A percentile compares a stretch with the other conserved stretches of the same genome.
Evolutionary conservation across 257 asterid genomes (phyloP).

Genomic region (Primulina tabacum): DNA sequence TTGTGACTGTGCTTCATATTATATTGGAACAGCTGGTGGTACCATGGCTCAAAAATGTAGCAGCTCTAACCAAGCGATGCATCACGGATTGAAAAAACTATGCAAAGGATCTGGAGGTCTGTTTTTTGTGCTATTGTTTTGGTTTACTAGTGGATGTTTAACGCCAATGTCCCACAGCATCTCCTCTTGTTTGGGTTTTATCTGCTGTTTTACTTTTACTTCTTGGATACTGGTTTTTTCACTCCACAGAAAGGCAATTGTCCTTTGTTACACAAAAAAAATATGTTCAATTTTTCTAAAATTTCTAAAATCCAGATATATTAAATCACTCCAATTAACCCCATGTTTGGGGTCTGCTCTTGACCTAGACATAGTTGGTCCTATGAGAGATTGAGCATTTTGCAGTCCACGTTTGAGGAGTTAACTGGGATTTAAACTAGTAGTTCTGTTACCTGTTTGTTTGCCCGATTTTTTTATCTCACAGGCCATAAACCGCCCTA

Average conservation of each 20-base stretch:
- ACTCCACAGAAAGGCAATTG: too few relatives aligned
- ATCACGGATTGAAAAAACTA: conserved; percentile 23
- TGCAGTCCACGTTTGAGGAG: background rate
- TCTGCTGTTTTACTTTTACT: too few relatives aligned
- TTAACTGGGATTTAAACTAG: conserved; percentile 7
- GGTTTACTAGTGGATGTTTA: background rate
- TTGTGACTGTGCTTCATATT: conserved; percentile 28
- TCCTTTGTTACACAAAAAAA: too few relatives aligned
- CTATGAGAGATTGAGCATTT: too few relatives aligned
- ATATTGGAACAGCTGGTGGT: conserved; percentile 23
- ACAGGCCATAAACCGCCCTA: conserved; percentile 3
- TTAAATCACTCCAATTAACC: background rate
- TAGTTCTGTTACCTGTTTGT: conserved; percentile 17
- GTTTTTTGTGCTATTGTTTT: background rate
- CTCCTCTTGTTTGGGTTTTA: background rate
- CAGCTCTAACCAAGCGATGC: conserved; percentile 36
- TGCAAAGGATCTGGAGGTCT: conserved; percentile 33
- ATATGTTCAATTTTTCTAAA: too few relatives aligned
- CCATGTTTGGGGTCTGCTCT: too few relatives aligned
- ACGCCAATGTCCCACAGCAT: background rate
- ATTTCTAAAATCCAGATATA: too few relatives aligned
- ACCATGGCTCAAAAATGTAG: conserved; percentile 26
- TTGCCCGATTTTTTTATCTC: background rate
- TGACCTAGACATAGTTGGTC: too few relatives aligned
- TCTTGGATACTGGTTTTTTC: background rate